Evolutionary conservation across 805 yeast genomes (phyloP), one percentile per base, ranked within the genome.

Genomic region (Metschnikowia chrysomelidarum): DNA sequence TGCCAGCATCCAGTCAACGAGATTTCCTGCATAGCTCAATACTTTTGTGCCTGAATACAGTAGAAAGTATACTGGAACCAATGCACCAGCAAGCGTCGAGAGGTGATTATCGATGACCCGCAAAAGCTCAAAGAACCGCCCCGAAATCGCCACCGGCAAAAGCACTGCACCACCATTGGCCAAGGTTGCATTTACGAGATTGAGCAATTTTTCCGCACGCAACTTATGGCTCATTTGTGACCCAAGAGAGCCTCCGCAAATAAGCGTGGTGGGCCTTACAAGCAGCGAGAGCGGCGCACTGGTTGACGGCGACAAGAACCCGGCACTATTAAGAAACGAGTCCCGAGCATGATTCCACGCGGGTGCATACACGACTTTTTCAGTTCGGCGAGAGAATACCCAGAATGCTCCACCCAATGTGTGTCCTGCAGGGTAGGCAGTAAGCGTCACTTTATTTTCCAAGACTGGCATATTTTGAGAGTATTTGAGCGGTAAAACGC

Each of bases 261-360:
- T 78, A 35, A 93, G 64, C 1, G 93, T 85, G 1, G 95, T 81
- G 2, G 98, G 96, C 54, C 94, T 70, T 43, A 75, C 51, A 19
- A 89, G 64, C 25, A 75, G 73, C 1, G 85, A 70, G n/a, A 78
- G 62, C 1, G 87, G 79, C 26, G 69, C 76, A 8, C 88, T 87
- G 19, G 70, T 66, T 3, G 41, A 51, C 7, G 47, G 56, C 30
- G 77, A 76, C 24, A 81, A 54, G 13, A 85, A 58, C 15, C 71
- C 70, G 4, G 93, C 84, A 19, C 88, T 80, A 43, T 82, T 83
- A 34, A 93, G 62, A 48, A 88, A 88, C 0, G 86, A 74, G 53
- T 91, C 98, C 46, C 79, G 80, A 1, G 97, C 81, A 55, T 93
- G 98, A 57, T 89, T 91, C 98, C 98, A 93, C 28, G 84, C 78